phyloP scores from a whole-genome alignment of 1,284 basidiomycete genomes.

The Austropuccinia psidii region DNA sequence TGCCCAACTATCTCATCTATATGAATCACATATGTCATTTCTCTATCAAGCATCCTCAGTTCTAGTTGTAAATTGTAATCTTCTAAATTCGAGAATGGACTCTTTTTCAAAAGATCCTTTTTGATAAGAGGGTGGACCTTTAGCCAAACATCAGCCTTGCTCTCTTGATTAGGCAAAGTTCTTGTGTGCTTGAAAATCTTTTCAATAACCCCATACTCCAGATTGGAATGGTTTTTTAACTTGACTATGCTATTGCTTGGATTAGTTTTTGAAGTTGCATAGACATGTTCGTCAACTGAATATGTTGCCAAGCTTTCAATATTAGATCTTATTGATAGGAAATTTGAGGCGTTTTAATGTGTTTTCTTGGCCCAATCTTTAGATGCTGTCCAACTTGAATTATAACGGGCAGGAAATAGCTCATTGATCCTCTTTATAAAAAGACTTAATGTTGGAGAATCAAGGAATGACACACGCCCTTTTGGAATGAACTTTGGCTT shows the following conservation, averaged over 20 bases:
- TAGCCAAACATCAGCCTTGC: background rate
- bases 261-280: background rate
- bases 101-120: background rate
- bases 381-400: background rate
- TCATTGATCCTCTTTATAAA: background rate
- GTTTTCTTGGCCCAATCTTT: background rate
- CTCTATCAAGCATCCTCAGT: background rate
- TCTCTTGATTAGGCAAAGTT: background rate
- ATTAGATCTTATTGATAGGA: background rate
- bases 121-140: background rate
- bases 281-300: background rate
- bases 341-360: background rate
- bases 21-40: background rate
- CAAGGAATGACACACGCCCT: background rate
- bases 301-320: background rate
- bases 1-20: background rate
- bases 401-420: background rate
- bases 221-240: background rate
- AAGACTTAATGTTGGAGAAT: background rate
- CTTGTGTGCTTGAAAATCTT: background rate
- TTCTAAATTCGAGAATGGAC: background rate
- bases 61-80: background rate
- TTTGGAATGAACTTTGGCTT: background rate
- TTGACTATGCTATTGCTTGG: background rate
- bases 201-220: background rate